Evolutionary conservation across 2,329 filamentous ascomycete species (phyloP).

Genomic region (Fusarium drepaniforme): DNA sequence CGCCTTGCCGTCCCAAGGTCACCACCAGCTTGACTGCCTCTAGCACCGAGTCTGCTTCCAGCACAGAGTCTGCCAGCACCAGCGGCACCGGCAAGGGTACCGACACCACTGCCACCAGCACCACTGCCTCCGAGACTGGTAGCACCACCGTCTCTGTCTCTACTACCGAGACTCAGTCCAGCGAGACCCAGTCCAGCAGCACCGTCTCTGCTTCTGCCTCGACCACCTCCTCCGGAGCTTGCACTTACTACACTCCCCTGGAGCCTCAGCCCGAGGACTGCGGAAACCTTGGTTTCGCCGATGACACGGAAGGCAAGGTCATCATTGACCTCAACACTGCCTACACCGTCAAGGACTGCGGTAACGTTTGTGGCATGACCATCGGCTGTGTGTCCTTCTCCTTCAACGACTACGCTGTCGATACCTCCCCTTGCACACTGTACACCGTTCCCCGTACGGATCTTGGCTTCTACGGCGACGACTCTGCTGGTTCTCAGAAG

Average conservation of each 20-base stretch:
- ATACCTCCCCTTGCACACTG: background rate
- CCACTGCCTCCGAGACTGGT: background rate
- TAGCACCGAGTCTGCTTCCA: background rate
- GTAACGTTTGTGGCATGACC: conserved; percentile 28
- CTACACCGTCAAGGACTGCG: conserved; percentile 12
- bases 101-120: conserved; percentile 3
- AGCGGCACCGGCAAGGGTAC: conserved; percentile 9
- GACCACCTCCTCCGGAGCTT: conserved; percentile 26
- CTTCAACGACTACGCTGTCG: background rate
- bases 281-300: conserved; percentile 13
- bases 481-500: background rate
- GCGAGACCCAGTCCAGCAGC: conserved; percentile 12
- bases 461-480: background rate
- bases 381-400: conserved; percentile 36
- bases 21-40: conserved; percentile 18
- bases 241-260: conserved; percentile 11
- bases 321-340: conserved; percentile 1
- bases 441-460: conserved; percentile 1
- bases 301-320: conserved; percentile 7
- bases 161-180: conserved; percentile 16
- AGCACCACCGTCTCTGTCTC: conserved; percentile 11
- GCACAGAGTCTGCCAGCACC: conserved; percentile 14
- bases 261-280: conserved; percentile 9
- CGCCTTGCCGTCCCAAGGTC: conserved; percentile 33
- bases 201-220: conserved; percentile 2